Evolutionary conservation across 1,284 basidiomycete genomes (phyloP), one percentile per base, ranked within the genome.

Genomic region (Puccinia horiana): DNA sequence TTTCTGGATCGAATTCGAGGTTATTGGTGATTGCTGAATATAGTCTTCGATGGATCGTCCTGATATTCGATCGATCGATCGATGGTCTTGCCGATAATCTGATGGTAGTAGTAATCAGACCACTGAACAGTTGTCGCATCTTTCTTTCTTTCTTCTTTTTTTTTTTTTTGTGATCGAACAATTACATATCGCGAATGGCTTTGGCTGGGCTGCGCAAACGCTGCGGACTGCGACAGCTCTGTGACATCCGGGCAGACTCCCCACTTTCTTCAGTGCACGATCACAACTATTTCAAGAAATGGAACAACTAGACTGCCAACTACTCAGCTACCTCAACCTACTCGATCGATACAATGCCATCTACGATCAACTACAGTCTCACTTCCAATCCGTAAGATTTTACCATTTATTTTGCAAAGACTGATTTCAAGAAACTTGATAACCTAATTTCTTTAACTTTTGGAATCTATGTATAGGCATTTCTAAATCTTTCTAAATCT

Each of bases 1-100:
- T 70, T 4, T 81, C 79, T 20, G 32, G 35, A 12, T 81, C 79
- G 52, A 81, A 81, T 52, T 81, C 79, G 67, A 23, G 8, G 52
- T 70, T 70, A 2, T 26, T 6, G 37, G 37, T 37, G 23, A 32
- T 1, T 26, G 8, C 11, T 8, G 54, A 9, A n/a, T n/a, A n/a
- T n/a, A n/a, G n/a, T n/a, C n/a, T n/a, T n/a, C n/a, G n/a, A n/a
- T n/a, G n/a, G n/a, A n/a, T n/a, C n/a, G n/a, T n/a, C 49, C 49
- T 20, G 49, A 52, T 52, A 6, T 8, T 63, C 8, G 61, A 26
- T 6, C 16, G 35, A 11, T 63, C 35, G 26, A n/a, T n/a, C n/a
- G n/a, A n/a, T n/a, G n/a, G n/a, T n/a, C n/a, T n/a, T n/a, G n/a
- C n/a, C n/a, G n/a, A n/a, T n/a, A n/a, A n/a, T n/a, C n/a, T n/a